These are phyloP conservation scores for Saccharum officinarum DNA, from an alignment of 176 grass and related monocot species.

Conservation along the genomic window DNA sequence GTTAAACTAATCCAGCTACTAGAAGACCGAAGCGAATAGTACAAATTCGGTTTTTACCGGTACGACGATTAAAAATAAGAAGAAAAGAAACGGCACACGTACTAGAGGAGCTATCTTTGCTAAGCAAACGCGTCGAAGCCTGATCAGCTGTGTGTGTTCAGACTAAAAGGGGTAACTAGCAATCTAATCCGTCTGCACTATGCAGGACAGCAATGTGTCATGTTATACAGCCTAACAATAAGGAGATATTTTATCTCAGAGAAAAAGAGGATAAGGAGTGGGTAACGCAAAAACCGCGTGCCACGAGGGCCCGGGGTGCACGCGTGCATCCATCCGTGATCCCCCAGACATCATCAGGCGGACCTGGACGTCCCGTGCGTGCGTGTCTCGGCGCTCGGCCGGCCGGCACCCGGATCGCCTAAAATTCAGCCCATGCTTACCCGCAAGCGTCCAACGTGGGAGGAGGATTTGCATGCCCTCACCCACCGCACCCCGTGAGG, in stretches of 20 bases:
- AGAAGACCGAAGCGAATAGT: slow-evolving; percentile 11
- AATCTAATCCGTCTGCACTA: background rate
- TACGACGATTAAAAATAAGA: background rate
- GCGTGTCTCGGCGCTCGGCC: slow-evolving; percentile 12
- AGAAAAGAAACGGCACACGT: background rate
- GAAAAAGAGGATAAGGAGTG: background rate
- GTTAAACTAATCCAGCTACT: slow-evolving; percentile 25
- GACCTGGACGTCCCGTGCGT: slow-evolving; percentile 19
- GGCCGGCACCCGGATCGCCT: slow-evolving; percentile 20
- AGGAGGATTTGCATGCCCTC: background rate
- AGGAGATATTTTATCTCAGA: background rate
- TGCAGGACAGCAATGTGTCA: background rate
- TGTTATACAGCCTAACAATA: background rate
- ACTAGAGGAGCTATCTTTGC: background rate
- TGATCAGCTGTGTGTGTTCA: background rate
- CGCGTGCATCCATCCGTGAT: background rate
- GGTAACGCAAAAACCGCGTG: background rate
- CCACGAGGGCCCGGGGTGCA: background rate
- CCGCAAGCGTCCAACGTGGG: background rate
- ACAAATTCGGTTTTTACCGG: background rate
- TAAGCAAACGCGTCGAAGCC: slow-evolving; percentile 13
- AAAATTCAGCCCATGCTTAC: background rate
- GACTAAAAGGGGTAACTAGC: background rate
- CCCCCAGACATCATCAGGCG: background rate
- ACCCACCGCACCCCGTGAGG: background rate